Evolutionary conservation across 1,284 basidiomycete species (phyloP).

Genomic region (Farysia itapuensis): DNA sequence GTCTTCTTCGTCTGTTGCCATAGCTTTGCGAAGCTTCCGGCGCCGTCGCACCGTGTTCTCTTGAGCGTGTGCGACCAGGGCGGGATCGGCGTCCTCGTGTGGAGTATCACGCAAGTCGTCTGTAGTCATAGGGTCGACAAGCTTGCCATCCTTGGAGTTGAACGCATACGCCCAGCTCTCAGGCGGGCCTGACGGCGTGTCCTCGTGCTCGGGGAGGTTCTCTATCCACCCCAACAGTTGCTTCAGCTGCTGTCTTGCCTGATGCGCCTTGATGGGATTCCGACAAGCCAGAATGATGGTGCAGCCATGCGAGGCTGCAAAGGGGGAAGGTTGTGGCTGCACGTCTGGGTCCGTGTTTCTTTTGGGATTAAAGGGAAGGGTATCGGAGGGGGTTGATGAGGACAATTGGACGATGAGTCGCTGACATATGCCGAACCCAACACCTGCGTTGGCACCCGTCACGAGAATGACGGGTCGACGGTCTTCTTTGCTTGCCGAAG

Average conservation of each 20-base stretch:
- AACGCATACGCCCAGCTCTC: slow-evolving; percentile 38
- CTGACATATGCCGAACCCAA: slow-evolving; percentile 58
- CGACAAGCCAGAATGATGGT: slow-evolving; percentile 58
- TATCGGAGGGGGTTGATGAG: slow-evolving; percentile 51
- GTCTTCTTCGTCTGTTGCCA: slow-evolving; percentile 17
- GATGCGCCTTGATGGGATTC: slow-evolving; percentile 58
- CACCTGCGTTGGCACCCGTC: slow-evolving; percentile 56
- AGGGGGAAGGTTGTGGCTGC: slow-evolving; percentile 42
- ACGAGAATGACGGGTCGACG: slow-evolving; percentile 53
- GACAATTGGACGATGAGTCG: slow-evolving; percentile 58
- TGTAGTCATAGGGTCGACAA: slow-evolving; percentile 25
- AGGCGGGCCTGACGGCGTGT: slow-evolving; percentile 34
- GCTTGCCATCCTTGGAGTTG: slow-evolving; percentile 35
- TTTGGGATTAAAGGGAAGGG: slow-evolving; percentile 33
- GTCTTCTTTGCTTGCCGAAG: slow-evolving; percentile 2
- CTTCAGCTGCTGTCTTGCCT: slow-evolving; percentile 47
- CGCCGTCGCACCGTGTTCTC: slow-evolving; percentile 31
- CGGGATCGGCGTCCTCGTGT: slow-evolving; percentile 46
- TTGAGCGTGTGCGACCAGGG: slow-evolving; percentile 33
- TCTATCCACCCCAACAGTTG: slow-evolving; percentile 42
- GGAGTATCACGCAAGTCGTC: slow-evolving; percentile 35
- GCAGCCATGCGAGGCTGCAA: slow-evolving; percentile 54
- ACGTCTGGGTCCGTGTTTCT: slow-evolving; percentile 3
- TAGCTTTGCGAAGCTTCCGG: slow-evolving; percentile 31
- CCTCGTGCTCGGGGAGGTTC: slow-evolving; percentile 45